These are phyloP conservation scores for Trametes cinnabarina DNA, from an alignment of 768 basidiomycete species.

Conservation along the genomic window DNA sequence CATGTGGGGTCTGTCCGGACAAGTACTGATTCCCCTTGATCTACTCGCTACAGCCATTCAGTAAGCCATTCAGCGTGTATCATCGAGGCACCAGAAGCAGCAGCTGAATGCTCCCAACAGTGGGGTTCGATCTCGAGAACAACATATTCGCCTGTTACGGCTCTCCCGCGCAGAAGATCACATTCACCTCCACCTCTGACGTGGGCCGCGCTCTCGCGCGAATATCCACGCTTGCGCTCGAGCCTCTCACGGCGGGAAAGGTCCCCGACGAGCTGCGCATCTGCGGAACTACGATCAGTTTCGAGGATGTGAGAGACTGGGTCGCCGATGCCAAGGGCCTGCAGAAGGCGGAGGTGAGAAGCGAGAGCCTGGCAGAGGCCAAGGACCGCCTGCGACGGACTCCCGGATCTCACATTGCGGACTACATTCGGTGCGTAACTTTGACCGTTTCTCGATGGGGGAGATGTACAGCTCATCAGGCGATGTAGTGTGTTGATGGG, in stretches of 20 bases:
- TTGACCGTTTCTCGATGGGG: background rate
- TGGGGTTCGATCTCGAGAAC: constrained; percentile 23
- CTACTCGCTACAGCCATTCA: background rate
- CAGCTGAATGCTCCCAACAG: background rate
- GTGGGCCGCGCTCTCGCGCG: constrained; percentile 17
- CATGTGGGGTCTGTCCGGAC: background rate
- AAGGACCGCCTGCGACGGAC: constrained; percentile 1
- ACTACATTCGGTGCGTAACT: constrained; percentile 5
- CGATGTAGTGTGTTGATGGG: constrained; percentile 17
- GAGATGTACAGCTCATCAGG: background rate
- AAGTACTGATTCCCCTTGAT: background rate
- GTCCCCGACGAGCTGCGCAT: constrained; percentile 22
- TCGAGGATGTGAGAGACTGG: constrained; percentile 3
- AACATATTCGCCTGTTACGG: constrained; percentile 17
- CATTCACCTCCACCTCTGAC: constrained; percentile 19
- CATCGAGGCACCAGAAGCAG: no score
- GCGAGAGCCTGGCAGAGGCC: constrained; percentile 1
- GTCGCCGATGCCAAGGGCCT: constrained; percentile 1
- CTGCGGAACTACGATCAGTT: constrained; percentile 1
- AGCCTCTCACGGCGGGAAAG: background rate
- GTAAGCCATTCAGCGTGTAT: background rate
- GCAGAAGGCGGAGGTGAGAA: constrained; percentile 5
- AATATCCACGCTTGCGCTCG: constrained; percentile 17
- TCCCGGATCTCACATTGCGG: background rate
- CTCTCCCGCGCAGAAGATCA: constrained; percentile 4